phyloP scores from a whole-genome alignment of 495 filamentous ascomycete genomes.

The Oidiodendron maius region DNA sequence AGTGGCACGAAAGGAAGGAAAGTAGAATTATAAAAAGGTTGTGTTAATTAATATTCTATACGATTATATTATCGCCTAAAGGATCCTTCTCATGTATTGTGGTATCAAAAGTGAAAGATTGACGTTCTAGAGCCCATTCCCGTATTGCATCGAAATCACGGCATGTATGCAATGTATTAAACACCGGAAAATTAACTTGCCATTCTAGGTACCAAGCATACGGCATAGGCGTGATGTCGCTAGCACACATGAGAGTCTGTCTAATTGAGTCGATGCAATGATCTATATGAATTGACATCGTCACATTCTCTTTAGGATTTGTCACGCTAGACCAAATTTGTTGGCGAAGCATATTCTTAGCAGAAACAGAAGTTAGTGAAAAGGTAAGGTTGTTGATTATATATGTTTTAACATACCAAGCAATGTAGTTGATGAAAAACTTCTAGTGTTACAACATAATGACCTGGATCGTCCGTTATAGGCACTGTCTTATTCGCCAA shows the following conservation, averaged over 20 bases:
- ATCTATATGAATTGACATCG: slow-evolving; percentile 17
- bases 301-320: slow-evolving; percentile 1
- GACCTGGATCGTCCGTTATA: slow-evolving; percentile 9
- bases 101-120: neutral
- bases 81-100: slow-evolving; percentile 3
- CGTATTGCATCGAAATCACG: slow-evolving; percentile 18
- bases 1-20: too few relatives aligned
- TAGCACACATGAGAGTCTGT: slow-evolving; percentile 22
- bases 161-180: slow-evolving; percentile 13
- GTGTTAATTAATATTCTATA: neutral
- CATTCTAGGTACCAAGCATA: slow-evolving; percentile 12
- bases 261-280: slow-evolving; percentile 25
- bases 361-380: neutral
- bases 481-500: slow-evolving; percentile 16
- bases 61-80: neutral
- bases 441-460: slow-evolving; percentile 20
- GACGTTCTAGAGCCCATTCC: slow-evolving; percentile 18
- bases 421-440: slow-evolving; percentile 29
- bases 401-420: slow-evolving; percentile 12
- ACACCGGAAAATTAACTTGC: neutral
- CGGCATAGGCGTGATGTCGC: slow-evolving; percentile 16
- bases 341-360: slow-evolving; percentile 10
- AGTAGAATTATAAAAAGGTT: neutral
- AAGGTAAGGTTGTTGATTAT: neutral
- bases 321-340: slow-evolving; percentile 6